Percentiles rank a stretch among this genome's conserved stretches.
phyloP scores from a whole-genome alignment of 805 yeast species.

The Metschnikowia hibisci region DNA sequence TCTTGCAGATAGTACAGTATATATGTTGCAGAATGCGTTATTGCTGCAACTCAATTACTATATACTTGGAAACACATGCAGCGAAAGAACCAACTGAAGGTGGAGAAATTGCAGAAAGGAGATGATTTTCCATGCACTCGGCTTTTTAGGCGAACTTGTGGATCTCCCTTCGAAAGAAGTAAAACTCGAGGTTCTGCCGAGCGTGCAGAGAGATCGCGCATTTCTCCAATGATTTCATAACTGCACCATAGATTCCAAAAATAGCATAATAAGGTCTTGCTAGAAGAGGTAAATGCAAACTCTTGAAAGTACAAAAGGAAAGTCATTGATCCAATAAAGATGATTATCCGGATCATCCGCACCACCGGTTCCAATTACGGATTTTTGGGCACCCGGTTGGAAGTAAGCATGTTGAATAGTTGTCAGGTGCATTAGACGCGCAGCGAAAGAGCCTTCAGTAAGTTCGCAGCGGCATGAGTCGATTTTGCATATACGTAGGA shows the following conservation, averaged over 20 bases:
- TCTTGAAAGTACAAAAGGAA: too few species aligned
- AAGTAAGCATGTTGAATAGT: background rate
- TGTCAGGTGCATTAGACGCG: slow-evolving; percentile 5
- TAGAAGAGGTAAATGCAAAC: background rate
- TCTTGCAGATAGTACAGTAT: background rate
- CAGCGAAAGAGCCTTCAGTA: slow-evolving; percentile 1
- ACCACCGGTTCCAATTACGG: background rate
- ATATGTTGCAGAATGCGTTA: background rate
- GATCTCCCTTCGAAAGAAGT: too few species aligned
- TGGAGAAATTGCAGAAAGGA: too few species aligned
- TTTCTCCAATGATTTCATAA: background rate
- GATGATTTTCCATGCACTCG: too few species aligned
- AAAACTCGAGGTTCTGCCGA: background rate
- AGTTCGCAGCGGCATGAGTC: background rate
- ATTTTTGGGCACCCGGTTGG: too few species aligned
- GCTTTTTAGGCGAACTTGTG: too few species aligned
- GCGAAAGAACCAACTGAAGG: too few species aligned
- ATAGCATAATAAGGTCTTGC: background rate
- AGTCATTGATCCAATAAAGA: too few species aligned
- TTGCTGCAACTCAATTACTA: background rate
- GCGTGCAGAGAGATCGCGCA: background rate
- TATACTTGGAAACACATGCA: background rate
- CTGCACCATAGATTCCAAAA: background rate
- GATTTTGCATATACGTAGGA: background rate
- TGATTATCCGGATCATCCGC: too few species aligned